These are phyloP conservation scores for Cordyceps pruinosa DNA, from an alignment of 2,329 filamentous ascomycete genomes.

Conservation along the genomic window DNA sequence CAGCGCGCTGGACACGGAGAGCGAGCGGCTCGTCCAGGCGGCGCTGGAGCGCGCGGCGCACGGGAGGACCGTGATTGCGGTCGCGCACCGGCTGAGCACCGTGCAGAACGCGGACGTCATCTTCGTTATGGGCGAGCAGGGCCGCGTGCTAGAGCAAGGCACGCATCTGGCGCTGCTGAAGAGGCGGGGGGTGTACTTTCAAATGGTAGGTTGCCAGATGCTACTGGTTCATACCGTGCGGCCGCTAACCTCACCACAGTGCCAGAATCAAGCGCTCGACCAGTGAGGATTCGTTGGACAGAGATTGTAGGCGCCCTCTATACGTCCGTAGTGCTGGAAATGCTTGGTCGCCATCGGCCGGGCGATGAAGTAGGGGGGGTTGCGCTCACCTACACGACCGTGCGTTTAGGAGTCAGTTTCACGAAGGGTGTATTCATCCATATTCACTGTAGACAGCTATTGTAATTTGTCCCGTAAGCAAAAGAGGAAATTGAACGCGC, in stretches of 20 bases:
- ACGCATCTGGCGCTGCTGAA: conserved; percentile 46
- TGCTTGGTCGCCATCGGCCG: too few relatives aligned
- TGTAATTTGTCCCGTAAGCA: not conserved
- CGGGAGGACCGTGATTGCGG: conserved; percentile 62
- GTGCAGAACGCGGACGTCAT: conserved; percentile 76
- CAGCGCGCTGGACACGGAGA: conserved; percentile 58
- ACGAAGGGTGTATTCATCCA: too few relatives aligned
- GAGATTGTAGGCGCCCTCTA: too few relatives aligned
- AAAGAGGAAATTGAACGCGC: not conserved
- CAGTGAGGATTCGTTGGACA: too few relatives aligned
- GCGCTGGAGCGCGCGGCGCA: conserved; percentile 59
- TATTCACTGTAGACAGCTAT: too few relatives aligned
- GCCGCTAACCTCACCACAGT: conserved; percentile 34
- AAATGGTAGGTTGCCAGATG: conserved; percentile 47
- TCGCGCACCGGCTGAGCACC: conserved; percentile 70
- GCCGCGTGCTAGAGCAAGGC: conserved; percentile 49
- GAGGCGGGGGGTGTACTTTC: conserved; percentile 48
- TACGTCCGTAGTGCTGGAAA: too few relatives aligned
- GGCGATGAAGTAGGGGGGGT: too few relatives aligned
- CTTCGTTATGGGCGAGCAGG: conserved; percentile 65
- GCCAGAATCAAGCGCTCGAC: conserved; percentile 53
- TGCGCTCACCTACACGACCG: too few relatives aligned
- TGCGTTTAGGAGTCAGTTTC: too few relatives aligned
- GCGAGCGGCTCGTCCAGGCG: conserved; percentile 54
- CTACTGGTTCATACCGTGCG: too few relatives aligned